Base-by-base conservation (phyloP, 1,284 basidiomycete species). In the Austroboletus rostrupii region DNA sequence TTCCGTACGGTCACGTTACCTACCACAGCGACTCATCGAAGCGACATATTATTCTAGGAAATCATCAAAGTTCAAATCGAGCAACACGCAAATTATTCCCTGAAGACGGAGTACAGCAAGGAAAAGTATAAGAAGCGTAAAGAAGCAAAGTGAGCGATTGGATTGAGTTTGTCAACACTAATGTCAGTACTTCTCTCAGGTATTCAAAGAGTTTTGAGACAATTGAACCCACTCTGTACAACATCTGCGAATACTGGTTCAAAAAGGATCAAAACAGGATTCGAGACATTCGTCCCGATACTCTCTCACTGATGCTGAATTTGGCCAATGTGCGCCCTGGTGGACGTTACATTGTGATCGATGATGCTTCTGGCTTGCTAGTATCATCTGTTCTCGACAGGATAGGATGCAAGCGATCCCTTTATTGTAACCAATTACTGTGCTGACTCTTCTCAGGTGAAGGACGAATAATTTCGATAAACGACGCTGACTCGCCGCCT, bases 101-200 rank as follows among this genome's bases (percentile, higher is more conserved):
- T 96, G 47, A 97, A 97, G 72, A 97, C 93, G 1, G 95, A 95
- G 69, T 97, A 93, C 66, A 93, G 90, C 68, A 97, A 97, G 70
- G 94, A 97, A 62, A 97, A 97, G 67, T 97, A 97, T 71, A 87
- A 83, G 65, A 94, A 93, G 67, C 78, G 92, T 42, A 97, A 97
- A 69, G 91, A 95, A 70, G 92, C 90, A 56, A 97, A 97, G 93
- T 94, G 64, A 57, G 79, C 69, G 13, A 16, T 21, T 16, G 21
- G 26, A 47, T 28, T 35, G 36, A 21, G 17, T 35, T 44, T 29
- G 35, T 37, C 38, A 41, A n/a, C 20, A 20, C 40, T 46, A 12
- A 43, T 41, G 52, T 52, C 47, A 38, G 54, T 36, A 6, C 17
- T 44, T 42, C 57, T 26, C 47, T 14, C 57, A 96, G 91, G 64